A percentile compares a stretch with the other conserved stretches of the same genome.
These are phyloP conservation scores for Linderniella brevidens DNA, from an alignment of 257 asterid species.

Conservation along the genomic window DNA sequence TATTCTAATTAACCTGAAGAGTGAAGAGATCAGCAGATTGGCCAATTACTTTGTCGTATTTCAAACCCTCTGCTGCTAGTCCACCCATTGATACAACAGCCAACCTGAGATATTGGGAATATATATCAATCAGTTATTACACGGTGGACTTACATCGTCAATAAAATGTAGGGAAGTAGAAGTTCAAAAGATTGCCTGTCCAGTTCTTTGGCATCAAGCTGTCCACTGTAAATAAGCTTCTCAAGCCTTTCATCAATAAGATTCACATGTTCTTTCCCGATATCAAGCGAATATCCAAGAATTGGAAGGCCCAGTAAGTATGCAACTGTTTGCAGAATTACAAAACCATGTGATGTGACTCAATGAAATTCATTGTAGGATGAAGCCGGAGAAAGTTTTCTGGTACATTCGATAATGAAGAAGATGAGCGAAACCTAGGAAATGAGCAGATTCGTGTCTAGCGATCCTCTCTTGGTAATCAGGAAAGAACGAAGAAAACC, in stretches of 20 bases:
- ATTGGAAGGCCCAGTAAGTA: slow-evolving; percentile 85
- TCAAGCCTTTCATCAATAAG: slow-evolving; percentile 77
- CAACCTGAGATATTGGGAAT: slow-evolving; percentile 29
- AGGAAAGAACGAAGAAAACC: slow-evolving; percentile 72
- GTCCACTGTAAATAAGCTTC: slow-evolving; percentile 85
- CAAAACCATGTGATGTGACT: neutral
- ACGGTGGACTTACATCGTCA: neutral
- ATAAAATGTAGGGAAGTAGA: neutral
- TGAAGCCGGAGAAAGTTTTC: neutral
- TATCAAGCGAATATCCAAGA: slow-evolving; percentile 86
- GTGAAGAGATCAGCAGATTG: slow-evolving; percentile 90
- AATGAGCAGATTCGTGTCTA: slow-evolving; percentile 95
- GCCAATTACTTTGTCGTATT: slow-evolving; percentile 82
- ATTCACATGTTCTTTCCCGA: slow-evolving; percentile 87
- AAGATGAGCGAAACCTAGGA: slow-evolving; percentile 38
- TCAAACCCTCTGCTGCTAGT: slow-evolving; percentile 87
- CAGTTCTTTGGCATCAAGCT: slow-evolving; percentile 81
- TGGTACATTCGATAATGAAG: neutral
- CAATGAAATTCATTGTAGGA: neutral
- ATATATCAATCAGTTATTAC: neutral
- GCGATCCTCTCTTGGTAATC: slow-evolving; percentile 84
- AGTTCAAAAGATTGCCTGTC: slow-evolving; percentile 47
- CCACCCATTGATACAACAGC: slow-evolving; percentile 98
- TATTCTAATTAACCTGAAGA: slow-evolving; percentile 51
- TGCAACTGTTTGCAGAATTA: slow-evolving; percentile 31